phyloP scores from a whole-genome alignment of 257 asterid genomes.

The Apocynum venetum region DNA sequence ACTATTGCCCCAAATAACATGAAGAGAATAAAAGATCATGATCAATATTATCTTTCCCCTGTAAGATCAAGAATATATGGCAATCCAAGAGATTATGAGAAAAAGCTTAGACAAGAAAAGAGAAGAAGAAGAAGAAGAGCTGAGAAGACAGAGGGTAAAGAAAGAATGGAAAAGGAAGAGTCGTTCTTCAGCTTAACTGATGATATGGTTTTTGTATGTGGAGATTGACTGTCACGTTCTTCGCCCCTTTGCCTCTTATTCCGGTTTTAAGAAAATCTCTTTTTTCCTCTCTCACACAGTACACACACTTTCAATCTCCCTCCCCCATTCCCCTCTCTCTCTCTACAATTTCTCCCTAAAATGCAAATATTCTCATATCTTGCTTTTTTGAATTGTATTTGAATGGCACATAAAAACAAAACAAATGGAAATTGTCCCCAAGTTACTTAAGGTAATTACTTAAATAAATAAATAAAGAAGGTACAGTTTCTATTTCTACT shows the following conservation, averaged over 20 bases:
- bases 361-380: not conserved
- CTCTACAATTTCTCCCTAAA: not conserved
- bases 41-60: not conserved
- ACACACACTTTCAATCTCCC: not conserved
- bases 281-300: constrained; percentile 8
- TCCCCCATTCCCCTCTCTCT: not conserved
- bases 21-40: not conserved
- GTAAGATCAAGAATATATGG: not conserved
- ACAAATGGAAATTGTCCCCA: not conserved
- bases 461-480: too few relatives aligned
- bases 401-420: not conserved
- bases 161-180: constrained; percentile 20
- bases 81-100: not conserved
- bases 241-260: constrained; percentile 29
- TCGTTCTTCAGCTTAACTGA: constrained; percentile 19
- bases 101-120: not conserved
- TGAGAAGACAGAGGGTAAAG: not conserved
- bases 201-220: constrained; percentile 8
- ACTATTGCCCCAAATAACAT: not conserved
- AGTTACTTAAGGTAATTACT: not conserved
- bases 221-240: constrained; percentile 51
- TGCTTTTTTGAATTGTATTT: constrained; percentile 2
- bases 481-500: not conserved
- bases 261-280: constrained; percentile 8
- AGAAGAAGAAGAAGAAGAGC: constrained; percentile 4